A percentile compares a stretch with the other conserved stretches of the same genome.
These are phyloP conservation scores for Phytophthora megakarya DNA, from an alignment of 352 stramenopile genomes.

Conservation along the genomic window DNA sequence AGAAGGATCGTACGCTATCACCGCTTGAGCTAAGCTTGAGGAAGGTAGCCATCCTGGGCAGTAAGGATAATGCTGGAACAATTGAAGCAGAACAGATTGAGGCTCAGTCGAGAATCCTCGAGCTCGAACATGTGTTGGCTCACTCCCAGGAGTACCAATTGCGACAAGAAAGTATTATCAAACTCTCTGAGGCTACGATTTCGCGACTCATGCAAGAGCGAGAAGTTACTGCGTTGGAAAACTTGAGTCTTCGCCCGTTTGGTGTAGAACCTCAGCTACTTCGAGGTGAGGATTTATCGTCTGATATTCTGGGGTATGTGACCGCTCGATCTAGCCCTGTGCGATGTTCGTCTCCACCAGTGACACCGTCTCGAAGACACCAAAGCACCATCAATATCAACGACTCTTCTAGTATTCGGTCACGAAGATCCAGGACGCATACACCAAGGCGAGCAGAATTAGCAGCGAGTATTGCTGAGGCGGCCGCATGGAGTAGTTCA, in stretches of 20 bases:
- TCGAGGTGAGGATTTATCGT: constrained; percentile 15
- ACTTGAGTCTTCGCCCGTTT: constrained; percentile 46
- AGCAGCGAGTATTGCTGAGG: constrained; percentile 19
- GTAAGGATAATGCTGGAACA: constrained; percentile 46
- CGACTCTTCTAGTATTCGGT: constrained; percentile 7
- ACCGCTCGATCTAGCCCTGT: constrained; percentile 9
- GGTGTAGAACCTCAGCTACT: constrained; percentile 6
- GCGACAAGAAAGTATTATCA: constrained; percentile 68
- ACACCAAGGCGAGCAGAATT: constrained; percentile 20
- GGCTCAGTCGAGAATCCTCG: constrained; percentile 50
- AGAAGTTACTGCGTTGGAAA: constrained; percentile 49
- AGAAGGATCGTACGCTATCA: constrained; percentile 66
- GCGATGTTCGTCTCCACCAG: constrained; percentile 6
- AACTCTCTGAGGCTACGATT: constrained; percentile 64
- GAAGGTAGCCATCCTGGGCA: constrained; percentile 62
- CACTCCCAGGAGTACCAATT: constrained; percentile 64
- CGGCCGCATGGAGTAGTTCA: constrained; percentile 1
- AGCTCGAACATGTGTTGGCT: constrained; percentile 60
- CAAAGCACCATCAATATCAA: constrained; percentile 1
- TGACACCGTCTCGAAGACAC: constrained; percentile 3
- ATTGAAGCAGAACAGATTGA: constrained; percentile 66
- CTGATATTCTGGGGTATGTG: constrained; percentile 14
- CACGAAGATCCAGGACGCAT: constrained; percentile 12
- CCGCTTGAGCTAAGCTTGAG: constrained; percentile 65
- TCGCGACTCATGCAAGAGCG: constrained; percentile 65